A percentile compares a stretch with the other conserved stretches of the same genome.
Evolutionary conservation across 2,329 filamentous ascomycete species (phyloP).

Genomic region (Xylariaceae sp.): DNA sequence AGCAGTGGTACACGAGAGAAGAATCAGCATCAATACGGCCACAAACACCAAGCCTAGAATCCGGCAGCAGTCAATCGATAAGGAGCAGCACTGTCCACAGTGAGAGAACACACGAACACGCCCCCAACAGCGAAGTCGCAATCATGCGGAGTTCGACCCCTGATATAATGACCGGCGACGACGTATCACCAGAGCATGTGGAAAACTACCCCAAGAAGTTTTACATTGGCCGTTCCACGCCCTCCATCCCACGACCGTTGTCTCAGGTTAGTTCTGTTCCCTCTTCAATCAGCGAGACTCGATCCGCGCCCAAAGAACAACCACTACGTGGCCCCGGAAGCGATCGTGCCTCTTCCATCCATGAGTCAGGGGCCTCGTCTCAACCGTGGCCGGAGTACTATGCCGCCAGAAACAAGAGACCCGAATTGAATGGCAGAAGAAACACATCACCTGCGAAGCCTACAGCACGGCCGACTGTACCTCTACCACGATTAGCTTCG

Average conservation of each 20-base stretch:
- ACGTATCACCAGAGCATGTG: constrained; percentile 10
- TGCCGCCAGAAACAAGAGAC: not conserved
- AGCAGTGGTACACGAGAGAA: constrained; percentile 8
- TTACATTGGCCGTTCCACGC: constrained; percentile 12
- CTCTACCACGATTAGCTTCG: not conserved
- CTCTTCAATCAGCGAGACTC: not conserved
- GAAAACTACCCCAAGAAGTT: constrained; percentile 14
- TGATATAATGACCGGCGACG: constrained; percentile 19
- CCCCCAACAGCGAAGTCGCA: constrained; percentile 12
- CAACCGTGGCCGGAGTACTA: not conserved
- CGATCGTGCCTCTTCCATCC: not conserved
- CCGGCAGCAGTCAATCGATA: constrained; percentile 25
- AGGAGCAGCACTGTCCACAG: constrained; percentile 30
- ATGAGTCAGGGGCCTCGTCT: not conserved
- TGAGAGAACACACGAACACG: constrained; percentile 23
- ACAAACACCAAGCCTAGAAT: constrained; percentile 30
- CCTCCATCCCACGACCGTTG: constrained; percentile 14
- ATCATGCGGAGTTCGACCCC: constrained; percentile 11
- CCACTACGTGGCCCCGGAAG: not conserved
- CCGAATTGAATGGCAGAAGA: not conserved
- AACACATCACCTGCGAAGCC: not conserved
- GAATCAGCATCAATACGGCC: constrained; percentile 23
- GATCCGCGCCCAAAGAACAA: not conserved
- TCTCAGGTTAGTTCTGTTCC: constrained; percentile 9
- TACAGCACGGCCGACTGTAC: constrained; percentile 3